Evolutionary conservation across 139 green algal species (phyloP).

Genomic region (Trebouxia sp.): DNA sequence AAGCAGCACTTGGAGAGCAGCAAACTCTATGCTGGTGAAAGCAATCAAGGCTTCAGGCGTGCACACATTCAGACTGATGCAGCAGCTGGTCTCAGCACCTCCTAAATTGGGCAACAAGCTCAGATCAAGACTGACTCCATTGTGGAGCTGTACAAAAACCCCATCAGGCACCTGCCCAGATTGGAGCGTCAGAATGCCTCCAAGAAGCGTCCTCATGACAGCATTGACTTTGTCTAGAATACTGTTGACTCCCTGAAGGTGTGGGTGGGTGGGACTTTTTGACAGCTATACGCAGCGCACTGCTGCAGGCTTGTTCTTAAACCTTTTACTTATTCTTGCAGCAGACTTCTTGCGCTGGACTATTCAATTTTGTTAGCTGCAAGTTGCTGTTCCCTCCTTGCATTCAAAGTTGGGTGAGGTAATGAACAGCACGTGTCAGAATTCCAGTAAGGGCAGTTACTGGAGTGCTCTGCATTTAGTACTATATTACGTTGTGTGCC

Average conservation of each 20-base stretch:
- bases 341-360: too few relatives aligned
- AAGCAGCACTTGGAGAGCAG: not conserved
- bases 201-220: not conserved
- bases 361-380: too few relatives aligned
- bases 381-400: too few relatives aligned
- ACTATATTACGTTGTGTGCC: too few relatives aligned
- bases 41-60: too few relatives aligned
- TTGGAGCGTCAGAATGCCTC: not conserved
- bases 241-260: not conserved
- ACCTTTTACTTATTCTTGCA: too few relatives aligned
- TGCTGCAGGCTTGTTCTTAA: too few relatives aligned
- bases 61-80: constrained; percentile 11
- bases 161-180: not conserved
- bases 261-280: not conserved
- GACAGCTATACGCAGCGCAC: not conserved
- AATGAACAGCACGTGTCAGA: too few relatives aligned
- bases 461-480: too few relatives aligned
- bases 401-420: too few relatives aligned
- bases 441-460: too few relatives aligned
- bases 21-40: constrained; percentile 10
- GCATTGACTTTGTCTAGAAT: not conserved
- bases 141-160: constrained; percentile 15
- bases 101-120: constrained; percentile 4
- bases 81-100: not conserved
- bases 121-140: not conserved